Conservation (phyloP, 345 rosid genomes). For the Noccaea caerulescens region DNA sequence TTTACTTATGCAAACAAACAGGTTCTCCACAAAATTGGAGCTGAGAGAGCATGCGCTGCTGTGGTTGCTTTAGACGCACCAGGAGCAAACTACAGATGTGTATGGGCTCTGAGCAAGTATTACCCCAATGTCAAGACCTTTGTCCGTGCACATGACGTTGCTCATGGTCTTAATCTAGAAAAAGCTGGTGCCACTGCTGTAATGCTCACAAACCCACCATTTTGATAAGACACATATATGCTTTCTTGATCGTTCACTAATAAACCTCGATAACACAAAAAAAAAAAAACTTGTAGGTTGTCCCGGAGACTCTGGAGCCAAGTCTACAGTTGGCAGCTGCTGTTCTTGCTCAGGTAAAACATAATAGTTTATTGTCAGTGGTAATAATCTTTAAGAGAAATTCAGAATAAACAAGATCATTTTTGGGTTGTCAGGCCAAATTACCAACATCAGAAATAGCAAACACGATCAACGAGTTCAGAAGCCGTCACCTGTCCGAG, state of each 20-base stretch:
- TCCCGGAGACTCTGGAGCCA: conserved; percentile 98
- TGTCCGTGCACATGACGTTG: conserved; percentile 98
- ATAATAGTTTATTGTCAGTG: conserved; percentile 16
- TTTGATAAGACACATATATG: not conserved
- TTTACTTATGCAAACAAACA: conserved; percentile 39
- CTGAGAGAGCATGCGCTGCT: conserved; percentile 96
- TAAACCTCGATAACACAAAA: conserved; percentile 2
- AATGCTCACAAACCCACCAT: conserved; percentile 40
- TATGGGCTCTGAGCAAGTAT: conserved; percentile 97
- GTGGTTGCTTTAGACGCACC: conserved; percentile 94
- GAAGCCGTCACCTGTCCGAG: conserved; percentile 93
- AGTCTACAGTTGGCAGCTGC: conserved; percentile 99
- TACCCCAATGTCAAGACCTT: conserved; percentile 95
- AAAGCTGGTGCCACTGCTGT: conserved; percentile 98
- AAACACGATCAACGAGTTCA: conserved; percentile 85
- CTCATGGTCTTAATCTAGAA: conserved; percentile 91
- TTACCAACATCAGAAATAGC: conserved; percentile 88
- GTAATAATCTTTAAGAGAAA: not conserved
- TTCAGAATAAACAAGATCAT: not conserved
- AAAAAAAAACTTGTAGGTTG: conserved; percentile 63
- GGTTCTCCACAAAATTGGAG: conserved; percentile 98
- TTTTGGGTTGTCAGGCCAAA: conserved; percentile 59
- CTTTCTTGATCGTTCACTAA: conserved; percentile 4
- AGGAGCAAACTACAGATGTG: conserved; percentile 98
- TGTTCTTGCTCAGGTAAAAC: conserved; percentile 91